Base-by-base conservation (phyloP, 139 green algal species). In the Chlorella ohadii region DNA sequence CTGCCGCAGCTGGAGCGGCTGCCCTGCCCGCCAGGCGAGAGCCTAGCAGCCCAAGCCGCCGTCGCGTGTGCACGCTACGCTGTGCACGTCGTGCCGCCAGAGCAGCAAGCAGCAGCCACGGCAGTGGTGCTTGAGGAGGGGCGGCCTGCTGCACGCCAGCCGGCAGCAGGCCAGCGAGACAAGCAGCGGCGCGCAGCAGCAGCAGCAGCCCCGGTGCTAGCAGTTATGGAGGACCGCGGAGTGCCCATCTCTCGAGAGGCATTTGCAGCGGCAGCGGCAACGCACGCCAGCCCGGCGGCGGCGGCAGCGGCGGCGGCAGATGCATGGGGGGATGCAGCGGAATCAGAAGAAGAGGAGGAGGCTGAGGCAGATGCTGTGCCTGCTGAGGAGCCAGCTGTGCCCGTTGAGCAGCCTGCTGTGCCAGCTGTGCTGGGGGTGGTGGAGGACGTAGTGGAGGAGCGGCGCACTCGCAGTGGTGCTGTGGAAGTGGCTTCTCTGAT, bases 151-250 rank as follows among this genome's bases (percentile, higher is more conserved):
- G 23, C 34, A 16, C 65, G 20, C 23, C 81, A 38, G 68, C 28
- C 2, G 16, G 61, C 79, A 59, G 79, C 66, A 57, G 34, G 44
- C 33, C 47, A 19, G 31, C 33, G 47, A 20, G 22, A 65, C 57
- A n/a, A 19, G 39, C 59, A 31, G 63, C 78, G 31, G 78, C 78
- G 63, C 6, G 63, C 78, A 38, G 75, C 36, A 12, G 75, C 56
- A 59, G 47, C 55, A 55, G 44, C 66, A 5, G 33, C 44, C 3
- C 56, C 79, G 23, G 51, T 84, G 66, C 41, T 87, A 57, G 73
- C 72, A 22, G 83, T 87, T 11, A 15, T 87, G 44, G 83, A 87
- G 38, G 83, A 87, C 55, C 25, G 83, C 59, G 83, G 83, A 2
- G 73, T 82, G 61, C 71, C 51, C 17, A 72, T 87, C 55, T 83